Conservation (phyloP, 371 early-diverging fungal genomes). For the Ecytonucleospora hepatopenaei region DNA sequence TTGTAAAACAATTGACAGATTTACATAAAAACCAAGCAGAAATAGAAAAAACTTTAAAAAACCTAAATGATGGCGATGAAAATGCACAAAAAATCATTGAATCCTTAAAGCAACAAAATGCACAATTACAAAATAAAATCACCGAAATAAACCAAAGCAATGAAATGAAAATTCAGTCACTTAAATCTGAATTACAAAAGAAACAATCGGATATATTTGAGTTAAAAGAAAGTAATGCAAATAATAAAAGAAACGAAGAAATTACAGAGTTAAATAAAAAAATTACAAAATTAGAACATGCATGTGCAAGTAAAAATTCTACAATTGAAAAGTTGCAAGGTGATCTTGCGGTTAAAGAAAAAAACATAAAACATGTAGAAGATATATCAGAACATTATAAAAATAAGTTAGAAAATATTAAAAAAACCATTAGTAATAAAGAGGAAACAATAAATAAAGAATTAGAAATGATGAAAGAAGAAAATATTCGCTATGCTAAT, state of each 20-base stretch:
- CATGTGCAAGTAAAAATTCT: background rate
- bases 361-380: background rate
- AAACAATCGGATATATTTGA: background rate
- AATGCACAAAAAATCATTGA: background rate
- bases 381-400: background rate
- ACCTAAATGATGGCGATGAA: background rate
- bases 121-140: background rate
- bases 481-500: background rate
- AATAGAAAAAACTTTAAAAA: background rate
- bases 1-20: background rate
- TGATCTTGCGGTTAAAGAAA: background rate
- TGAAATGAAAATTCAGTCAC: background rate
- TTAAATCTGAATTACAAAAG: background rate
- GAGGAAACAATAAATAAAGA: background rate
- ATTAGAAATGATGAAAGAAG: background rate
- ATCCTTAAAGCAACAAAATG: background rate
- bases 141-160: background rate
- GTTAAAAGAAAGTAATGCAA: background rate
- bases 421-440: background rate
- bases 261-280: background rate
- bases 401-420: background rate
- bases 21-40: background rate
- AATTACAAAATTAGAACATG: no score
- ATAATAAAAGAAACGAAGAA: background rate
- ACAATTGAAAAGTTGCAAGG: background rate